These are phyloP conservation scores for Fragosphaeria purpurea DNA, from an alignment of 2,329 filamentous ascomycete genomes.

Conservation along the genomic window DNA sequence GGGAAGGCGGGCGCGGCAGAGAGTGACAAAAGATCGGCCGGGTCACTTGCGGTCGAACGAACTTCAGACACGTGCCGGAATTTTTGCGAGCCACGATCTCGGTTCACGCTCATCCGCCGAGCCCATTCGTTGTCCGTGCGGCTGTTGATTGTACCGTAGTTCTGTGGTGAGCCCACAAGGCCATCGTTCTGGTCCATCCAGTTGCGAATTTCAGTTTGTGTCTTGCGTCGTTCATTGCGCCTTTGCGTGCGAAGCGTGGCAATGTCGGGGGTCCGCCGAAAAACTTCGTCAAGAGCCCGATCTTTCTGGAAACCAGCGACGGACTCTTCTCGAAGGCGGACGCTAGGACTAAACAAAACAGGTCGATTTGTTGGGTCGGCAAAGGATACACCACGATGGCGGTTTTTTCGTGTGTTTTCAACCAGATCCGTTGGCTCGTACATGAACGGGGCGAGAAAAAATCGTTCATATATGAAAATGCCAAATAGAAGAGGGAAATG, in stretches of 20 bases:
- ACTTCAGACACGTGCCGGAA: conserved; percentile 44
- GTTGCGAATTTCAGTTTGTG: conserved; percentile 70
- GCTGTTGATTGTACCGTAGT: conserved; percentile 41
- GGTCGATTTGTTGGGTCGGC: conserved; percentile 44
- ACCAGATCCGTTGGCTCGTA: conserved; percentile 80
- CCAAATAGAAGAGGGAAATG: conserved; percentile 80
- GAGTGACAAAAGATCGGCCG: conserved; percentile 49
- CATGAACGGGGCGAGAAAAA: conserved; percentile 63
- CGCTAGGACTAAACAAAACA: conserved; percentile 62
- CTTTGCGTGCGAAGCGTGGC: conserved; percentile 49
- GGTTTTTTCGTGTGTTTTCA: conserved; percentile 52
- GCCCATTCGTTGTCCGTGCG: conserved; percentile 35
- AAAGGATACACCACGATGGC: conserved; percentile 44
- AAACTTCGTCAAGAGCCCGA: conserved; percentile 82
- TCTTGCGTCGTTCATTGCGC: conserved; percentile 58
- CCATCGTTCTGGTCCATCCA: conserved; percentile 75
- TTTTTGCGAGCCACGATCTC: conserved; percentile 33
- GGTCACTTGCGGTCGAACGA: conserved; percentile 53
- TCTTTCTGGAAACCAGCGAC: conserved; percentile 85
- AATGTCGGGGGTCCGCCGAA: conserved; percentile 61
- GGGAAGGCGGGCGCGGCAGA: conserved; percentile 26
- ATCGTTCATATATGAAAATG: conserved; percentile 80
- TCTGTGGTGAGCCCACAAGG: conserved; percentile 32
- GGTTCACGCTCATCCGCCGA: conserved; percentile 39
- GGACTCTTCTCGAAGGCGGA: conserved; percentile 72